Conservation (phyloP, 208 protist species). For the Wallacemonas collosoma region DNA sequence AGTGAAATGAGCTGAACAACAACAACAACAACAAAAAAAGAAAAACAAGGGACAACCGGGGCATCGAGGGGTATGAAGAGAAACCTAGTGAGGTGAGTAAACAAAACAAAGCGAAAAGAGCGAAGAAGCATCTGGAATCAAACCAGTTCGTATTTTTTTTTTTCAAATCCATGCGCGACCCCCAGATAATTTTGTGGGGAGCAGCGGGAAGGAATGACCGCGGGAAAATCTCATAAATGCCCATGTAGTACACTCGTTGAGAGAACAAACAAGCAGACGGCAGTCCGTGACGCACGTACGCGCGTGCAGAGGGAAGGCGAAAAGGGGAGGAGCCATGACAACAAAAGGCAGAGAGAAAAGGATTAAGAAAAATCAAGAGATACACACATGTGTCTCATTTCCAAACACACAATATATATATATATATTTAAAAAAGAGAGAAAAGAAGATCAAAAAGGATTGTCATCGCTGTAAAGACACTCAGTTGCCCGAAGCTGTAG, state of each 20-base stretch:
- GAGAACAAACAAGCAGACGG: too few relatives aligned
- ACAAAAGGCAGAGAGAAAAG: constrained; percentile 2
- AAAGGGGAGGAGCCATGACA: background rate
- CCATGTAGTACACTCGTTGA: background rate
- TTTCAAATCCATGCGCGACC: background rate
- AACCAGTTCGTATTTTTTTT: background rate
- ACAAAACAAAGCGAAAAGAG: background rate
- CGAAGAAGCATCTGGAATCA: background rate
- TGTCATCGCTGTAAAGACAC: too few relatives aligned
- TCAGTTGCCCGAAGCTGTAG: too few relatives aligned
- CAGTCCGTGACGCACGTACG: too few relatives aligned
- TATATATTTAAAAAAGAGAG: constrained; percentile 14
- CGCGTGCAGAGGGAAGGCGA: too few relatives aligned
- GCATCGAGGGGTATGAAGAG: background rate
- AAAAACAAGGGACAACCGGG: constrained; percentile 5
- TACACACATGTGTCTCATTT: background rate
- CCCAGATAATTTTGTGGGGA: background rate
- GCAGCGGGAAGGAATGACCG: background rate
- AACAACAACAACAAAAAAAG: constrained; percentile 15
- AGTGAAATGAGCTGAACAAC: constrained; percentile 6
- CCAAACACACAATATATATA: constrained; percentile 27
- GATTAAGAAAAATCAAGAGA: constrained; percentile 1
- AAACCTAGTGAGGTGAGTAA: background rate
- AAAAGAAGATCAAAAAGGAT: constrained; percentile 8
- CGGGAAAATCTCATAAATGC: background rate